Percentiles rank a stretch among this genome's conserved stretches.
phyloP scores from a whole-genome alignment of 768 basidiomycete species.

The Leccinum subtestaceum region DNA sequence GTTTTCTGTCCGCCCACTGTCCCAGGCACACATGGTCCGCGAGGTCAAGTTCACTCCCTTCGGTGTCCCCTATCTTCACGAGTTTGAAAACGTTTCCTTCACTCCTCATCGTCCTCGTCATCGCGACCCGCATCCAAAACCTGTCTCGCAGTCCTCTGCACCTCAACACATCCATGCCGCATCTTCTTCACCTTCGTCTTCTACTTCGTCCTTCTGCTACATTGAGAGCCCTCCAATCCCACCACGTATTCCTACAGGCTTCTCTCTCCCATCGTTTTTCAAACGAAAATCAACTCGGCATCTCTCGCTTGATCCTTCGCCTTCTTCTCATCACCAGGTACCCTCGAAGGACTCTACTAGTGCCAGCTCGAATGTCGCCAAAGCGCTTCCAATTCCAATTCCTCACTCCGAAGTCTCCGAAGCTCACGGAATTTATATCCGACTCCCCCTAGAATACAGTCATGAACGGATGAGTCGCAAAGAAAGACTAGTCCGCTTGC shows the following conservation, averaged over 20 bases:
- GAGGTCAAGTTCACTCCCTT: conserved; percentile 31
- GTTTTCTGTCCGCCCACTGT: background rate
- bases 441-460: conserved; percentile 10
- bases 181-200: conserved; percentile 7
- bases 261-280: conserved; percentile 25
- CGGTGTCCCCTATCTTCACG: conserved; percentile 29
- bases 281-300: conserved; percentile 17
- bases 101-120: background rate
- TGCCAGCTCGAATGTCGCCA: conserved; percentile 1
- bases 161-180: background rate
- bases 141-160: background rate
- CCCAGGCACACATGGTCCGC: conserved; percentile 14
- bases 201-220: conserved; percentile 29
- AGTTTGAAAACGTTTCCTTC: conserved; percentile 30
- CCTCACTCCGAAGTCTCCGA: conserved; percentile 9
- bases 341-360: background rate
- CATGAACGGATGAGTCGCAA: conserved; percentile 15
- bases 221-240: conserved; percentile 20
- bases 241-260: conserved; percentile 8
- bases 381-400: conserved; percentile 21
- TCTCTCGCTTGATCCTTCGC: background rate
- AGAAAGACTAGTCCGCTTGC: conserved; percentile 28
- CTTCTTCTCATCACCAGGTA: background rate
- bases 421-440: conserved; percentile 26
- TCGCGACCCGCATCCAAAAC: background rate